Evolutionary conservation across 179 eudicot genomes (phyloP).

Genomic region (Vitellaria paradoxa): DNA sequence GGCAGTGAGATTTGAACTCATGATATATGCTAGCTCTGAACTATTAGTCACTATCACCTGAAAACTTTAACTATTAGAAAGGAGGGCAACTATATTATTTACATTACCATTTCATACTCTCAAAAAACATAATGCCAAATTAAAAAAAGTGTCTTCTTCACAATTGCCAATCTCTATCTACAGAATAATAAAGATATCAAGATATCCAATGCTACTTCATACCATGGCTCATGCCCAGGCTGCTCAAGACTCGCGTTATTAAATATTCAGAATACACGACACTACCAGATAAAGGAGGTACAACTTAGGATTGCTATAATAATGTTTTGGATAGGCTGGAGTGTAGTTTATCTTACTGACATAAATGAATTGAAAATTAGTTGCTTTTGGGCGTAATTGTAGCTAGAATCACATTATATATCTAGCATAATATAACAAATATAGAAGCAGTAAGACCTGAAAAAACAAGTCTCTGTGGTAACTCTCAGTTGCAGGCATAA

Average conservation of each 20-base stretch:
- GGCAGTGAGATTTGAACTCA: too few species aligned
- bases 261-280: background rate
- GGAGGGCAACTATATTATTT: too few species aligned
- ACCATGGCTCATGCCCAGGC: background rate
- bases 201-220: background rate
- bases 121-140: background rate
- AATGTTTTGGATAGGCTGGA: background rate
- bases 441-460: slow-evolving; percentile 52
- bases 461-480: slow-evolving; percentile 88
- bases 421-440: slow-evolving; percentile 1
- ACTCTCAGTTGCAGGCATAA: slow-evolving; percentile 86
- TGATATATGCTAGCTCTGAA: too few species aligned
- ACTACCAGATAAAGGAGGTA: background rate
- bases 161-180: background rate
- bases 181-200: background rate
- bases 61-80: too few species aligned
- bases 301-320: background rate
- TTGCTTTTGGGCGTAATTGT: background rate
- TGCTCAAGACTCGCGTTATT: background rate
- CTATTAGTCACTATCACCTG: too few species aligned
- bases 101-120: too few species aligned
- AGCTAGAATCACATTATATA: background rate
- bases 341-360: background rate
- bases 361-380: background rate
- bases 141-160: background rate